These are phyloP conservation scores for Phytopythium oedochilum DNA, from an alignment of 352 stramenopile species.

Conservation along the genomic window DNA sequence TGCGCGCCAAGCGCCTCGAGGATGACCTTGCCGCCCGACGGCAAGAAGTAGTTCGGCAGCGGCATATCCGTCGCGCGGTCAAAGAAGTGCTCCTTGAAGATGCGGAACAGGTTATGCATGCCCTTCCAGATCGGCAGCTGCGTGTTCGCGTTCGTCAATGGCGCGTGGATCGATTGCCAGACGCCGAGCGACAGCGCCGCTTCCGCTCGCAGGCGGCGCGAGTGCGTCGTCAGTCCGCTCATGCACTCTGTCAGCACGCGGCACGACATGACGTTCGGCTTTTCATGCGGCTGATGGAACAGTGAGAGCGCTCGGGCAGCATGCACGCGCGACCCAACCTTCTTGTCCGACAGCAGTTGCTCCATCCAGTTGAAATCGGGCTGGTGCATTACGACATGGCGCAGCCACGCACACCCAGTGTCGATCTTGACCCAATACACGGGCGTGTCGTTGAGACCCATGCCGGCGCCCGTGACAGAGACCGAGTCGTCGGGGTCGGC, in stretches of 20 bases:
- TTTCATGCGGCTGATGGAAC: constrained; percentile 79
- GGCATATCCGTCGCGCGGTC: constrained; percentile 78
- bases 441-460: constrained; percentile 83
- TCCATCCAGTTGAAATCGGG: constrained; percentile 90
- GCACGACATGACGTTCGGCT: constrained; percentile 85
- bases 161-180: constrained; percentile 84
- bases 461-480: constrained; percentile 65
- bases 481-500: constrained; percentile 77
- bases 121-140: constrained; percentile 80
- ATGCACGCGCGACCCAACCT: constrained; percentile 77
- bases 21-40: constrained; percentile 78
- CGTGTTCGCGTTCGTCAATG: constrained; percentile 77
- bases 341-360: constrained; percentile 79
- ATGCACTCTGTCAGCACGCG: constrained; percentile 82
- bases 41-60: constrained; percentile 84
- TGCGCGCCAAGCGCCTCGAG: constrained; percentile 72
- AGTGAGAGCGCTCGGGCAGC: constrained; percentile 66
- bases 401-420: constrained; percentile 66
- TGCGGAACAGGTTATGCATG: constrained; percentile 85
- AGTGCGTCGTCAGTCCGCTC: constrained; percentile 82
- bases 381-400: constrained; percentile 84
- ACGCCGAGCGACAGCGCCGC: constrained; percentile 70
- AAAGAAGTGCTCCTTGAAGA: constrained; percentile 89
- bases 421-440: constrained; percentile 88
- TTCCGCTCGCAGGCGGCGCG: constrained; percentile 64